Evolutionary conservation across 768 basidiomycete genomes (phyloP).

Genomic region (Fistulinella prunicolor): DNA sequence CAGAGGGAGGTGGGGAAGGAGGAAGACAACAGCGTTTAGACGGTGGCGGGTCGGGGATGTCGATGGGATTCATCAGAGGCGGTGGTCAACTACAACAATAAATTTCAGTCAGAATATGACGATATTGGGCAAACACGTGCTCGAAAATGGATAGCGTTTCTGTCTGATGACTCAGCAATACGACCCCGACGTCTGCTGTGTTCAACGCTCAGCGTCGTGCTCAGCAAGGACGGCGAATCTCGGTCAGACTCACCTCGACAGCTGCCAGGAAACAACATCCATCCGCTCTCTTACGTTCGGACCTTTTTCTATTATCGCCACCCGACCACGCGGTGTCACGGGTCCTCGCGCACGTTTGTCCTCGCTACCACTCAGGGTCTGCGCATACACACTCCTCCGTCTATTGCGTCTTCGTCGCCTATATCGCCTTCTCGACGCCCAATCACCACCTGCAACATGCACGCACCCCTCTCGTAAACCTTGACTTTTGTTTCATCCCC

Average conservation of each 20-base stretch:
- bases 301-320: slow-evolving; percentile 26
- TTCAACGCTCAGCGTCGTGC: slow-evolving; percentile 4
- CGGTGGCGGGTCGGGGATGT: background rate
- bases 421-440: slow-evolving; percentile 14
- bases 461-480: slow-evolving; percentile 17
- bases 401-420: slow-evolving; percentile 7
- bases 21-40: background rate
- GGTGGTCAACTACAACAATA: slow-evolving; percentile 2
- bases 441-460: slow-evolving; percentile 28
- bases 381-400: background rate
- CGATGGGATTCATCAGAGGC: background rate
- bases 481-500: slow-evolving; percentile 8
- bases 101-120: slow-evolving; percentile 29
- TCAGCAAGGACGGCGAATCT: slow-evolving; percentile 13
- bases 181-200: slow-evolving; percentile 1
- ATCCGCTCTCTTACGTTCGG: slow-evolving; percentile 6
- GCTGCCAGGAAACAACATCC: slow-evolving; percentile 12
- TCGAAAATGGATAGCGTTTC: slow-evolving; percentile 14
- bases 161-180: slow-evolving; percentile 31
- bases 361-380: slow-evolving; percentile 15
- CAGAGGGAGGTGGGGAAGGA: slow-evolving; percentile 1
- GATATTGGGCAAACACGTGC: slow-evolving; percentile 37
- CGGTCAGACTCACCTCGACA: slow-evolving; percentile 17
- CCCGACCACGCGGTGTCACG: slow-evolving; percentile 30
- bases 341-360: slow-evolving; percentile 37